Base-by-base conservation (phyloP, 176 grass and related monocot genomes). In the Oryza glumipatula region DNA sequence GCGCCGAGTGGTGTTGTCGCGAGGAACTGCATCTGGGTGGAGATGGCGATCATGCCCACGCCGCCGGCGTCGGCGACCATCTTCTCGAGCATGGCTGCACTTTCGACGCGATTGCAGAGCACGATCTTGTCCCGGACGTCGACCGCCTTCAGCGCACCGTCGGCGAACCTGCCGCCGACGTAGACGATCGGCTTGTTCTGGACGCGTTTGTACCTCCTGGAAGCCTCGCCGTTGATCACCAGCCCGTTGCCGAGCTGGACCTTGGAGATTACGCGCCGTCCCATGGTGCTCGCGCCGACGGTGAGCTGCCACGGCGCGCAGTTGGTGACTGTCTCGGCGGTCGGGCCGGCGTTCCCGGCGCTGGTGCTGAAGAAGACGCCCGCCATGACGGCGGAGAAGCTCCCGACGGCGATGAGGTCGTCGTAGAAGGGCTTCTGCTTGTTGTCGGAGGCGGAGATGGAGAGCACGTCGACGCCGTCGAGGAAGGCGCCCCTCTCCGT, bases 381-480 rank as follows among this genome's bases (percentile, higher is more conserved):
- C 9, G 72, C 64, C 64, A 48, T 44, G 43, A 89, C 76, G 4
- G 90, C 83, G 1, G 83, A 77, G 46, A 83, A 80, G 68, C 83
- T 86, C 2, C 87, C 87, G 4, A 92, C 77, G 23, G 87, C 84
- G 33, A 83, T 73, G 74, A 52, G 75, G 43, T 92, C 90, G n/a
- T 80, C 32, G 74, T 96, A 89, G 73, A 96, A 96, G 0, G 88
- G 82, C 52, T 85, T 43, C 41, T 63, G 76, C 56, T 46, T 69
- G 23, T 49, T 26, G 49, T 84, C 84, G 3, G 84, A 74, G 14
- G 88, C 80, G 0, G 94, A 91, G 77, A 93, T 87, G 67, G 91
- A 93, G 73, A 96, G 30, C 9, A 96, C 89, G 80, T 96, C 94
- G 0, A 92, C 89, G 71, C 89, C 89, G 65, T 96, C 94, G 16